These are phyloP conservation scores for Vitis amurensis DNA, from an alignment of 164 flowering plant genomes.

Conservation along the genomic window DNA sequence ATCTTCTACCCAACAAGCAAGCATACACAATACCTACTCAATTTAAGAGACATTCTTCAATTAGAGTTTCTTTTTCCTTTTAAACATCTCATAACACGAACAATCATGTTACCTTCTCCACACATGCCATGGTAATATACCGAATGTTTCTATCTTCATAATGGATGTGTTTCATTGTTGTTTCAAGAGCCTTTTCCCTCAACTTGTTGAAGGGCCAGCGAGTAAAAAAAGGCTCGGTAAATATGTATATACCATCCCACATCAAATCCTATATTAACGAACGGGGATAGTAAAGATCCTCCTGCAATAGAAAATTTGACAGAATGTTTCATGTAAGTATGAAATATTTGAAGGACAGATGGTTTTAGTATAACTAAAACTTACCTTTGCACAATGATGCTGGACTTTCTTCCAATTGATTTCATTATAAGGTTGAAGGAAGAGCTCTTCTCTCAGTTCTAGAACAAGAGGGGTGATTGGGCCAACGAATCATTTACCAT, in stretches of 20 bases:
- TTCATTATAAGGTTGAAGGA: conserved; percentile 35
- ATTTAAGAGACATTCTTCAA: no score
- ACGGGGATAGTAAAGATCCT: conserved; percentile 39
- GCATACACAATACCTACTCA: conserved; percentile 44
- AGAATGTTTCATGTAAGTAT: background rate
- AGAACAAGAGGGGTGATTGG: conserved; percentile 29
- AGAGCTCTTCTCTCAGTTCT: conserved; percentile 43
- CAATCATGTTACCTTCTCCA: no score
- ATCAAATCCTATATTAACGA: conserved; percentile 34
- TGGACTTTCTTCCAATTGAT: conserved; percentile 40
- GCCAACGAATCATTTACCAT: no score
- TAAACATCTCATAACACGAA: no score
- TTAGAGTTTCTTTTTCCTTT: no score
- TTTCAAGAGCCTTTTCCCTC: conserved; percentile 37
- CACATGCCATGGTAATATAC: conserved; percentile 26
- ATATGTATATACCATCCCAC: conserved; percentile 46
- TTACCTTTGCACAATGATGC: conserved; percentile 39
- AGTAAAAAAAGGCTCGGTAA: conserved; percentile 36
- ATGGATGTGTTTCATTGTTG: conserved; percentile 40
- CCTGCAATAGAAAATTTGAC: conserved; percentile 21
- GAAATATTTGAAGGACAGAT: no score
- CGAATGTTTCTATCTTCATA: conserved; percentile 51
- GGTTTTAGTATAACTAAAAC: background rate
- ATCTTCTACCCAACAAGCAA: conserved; percentile 28
- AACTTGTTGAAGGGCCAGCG: conserved; percentile 43